phyloP scores from a whole-genome alignment of 805 yeast genomes.

The Sugiyamaella smithiae region DNA sequence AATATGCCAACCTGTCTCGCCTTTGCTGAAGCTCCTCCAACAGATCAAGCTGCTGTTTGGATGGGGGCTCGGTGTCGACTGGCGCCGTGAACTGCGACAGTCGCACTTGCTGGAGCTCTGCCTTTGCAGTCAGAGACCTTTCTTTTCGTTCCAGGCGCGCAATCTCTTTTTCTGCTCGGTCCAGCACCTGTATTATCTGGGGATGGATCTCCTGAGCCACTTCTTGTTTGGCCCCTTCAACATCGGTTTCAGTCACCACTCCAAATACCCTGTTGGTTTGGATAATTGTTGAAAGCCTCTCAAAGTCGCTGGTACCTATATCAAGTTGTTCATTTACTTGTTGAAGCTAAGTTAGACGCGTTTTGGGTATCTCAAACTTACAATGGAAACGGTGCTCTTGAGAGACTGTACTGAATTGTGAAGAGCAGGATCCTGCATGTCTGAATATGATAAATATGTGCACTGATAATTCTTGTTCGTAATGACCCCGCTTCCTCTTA shows the following conservation, averaged over 20 bases:
- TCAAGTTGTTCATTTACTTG: constrained; percentile 2
- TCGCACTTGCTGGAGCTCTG: constrained; percentile 30
- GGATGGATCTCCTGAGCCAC: constrained; percentile 31
- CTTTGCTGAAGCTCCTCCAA: constrained; percentile 22
- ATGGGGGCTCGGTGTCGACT: constrained; percentile 9
- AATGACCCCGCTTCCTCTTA: too few species aligned
- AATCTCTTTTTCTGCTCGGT: constrained; percentile 26
- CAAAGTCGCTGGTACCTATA: constrained; percentile 20
- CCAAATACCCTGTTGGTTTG: constrained; percentile 29
- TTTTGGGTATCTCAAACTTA: neutral
- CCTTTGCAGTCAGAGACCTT: constrained; percentile 26
- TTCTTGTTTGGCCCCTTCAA: constrained; percentile 23
- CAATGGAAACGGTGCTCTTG: neutral
- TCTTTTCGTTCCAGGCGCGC: constrained; percentile 28
- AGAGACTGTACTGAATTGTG: neutral
- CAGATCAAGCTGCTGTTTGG: constrained; percentile 16
- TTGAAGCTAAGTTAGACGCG: constrained; percentile 2
- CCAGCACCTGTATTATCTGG: constrained; percentile 25
- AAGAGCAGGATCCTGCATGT: neutral
- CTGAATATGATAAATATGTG: too few species aligned
- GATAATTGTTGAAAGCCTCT: constrained; percentile 24
- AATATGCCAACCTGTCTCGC: constrained; percentile 23
- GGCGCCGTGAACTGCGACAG: constrained; percentile 20
- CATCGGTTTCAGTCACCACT: constrained; percentile 30
- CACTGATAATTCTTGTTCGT: too few species aligned